Evolutionary conservation across 768 basidiomycete species (phyloP).

Genomic region (Panus rudis): DNA sequence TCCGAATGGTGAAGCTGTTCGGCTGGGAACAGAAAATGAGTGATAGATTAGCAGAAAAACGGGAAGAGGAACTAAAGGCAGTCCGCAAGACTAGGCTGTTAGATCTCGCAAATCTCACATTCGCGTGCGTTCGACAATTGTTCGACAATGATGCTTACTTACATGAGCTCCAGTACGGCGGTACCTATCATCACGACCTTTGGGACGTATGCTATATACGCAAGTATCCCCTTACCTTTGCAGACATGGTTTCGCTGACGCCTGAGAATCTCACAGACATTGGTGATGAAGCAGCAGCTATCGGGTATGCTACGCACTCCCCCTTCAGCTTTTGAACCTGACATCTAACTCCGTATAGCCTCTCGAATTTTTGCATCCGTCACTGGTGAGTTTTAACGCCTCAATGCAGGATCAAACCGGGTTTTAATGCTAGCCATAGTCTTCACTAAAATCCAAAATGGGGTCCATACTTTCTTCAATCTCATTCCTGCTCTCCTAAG

Average conservation of each 20-base stretch:
- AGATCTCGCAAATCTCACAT: background rate
- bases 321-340: no score
- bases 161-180: slow-evolving; percentile 50
- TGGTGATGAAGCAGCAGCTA: slow-evolving; percentile 32
- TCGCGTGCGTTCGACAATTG: background rate
- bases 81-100: slow-evolving; percentile 40
- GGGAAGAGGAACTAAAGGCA: slow-evolving; percentile 54
- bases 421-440: slow-evolving; percentile 24
- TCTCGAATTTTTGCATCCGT: slow-evolving; percentile 34
- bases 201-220: slow-evolving; percentile 53
- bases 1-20: slow-evolving; percentile 40
- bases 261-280: slow-evolving; percentile 18
- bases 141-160: slow-evolving; percentile 39
- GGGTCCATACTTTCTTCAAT: slow-evolving; percentile 33
- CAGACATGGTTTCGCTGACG: background rate
- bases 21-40: slow-evolving; percentile 32
- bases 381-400: slow-evolving; percentile 16
- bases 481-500: slow-evolving; percentile 23
- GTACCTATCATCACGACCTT: slow-evolving; percentile 67
- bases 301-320: slow-evolving; percentile 25
- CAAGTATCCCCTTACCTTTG: slow-evolving; percentile 22
- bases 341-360: no score
- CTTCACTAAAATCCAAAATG: slow-evolving; percentile 53
- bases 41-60: slow-evolving; percentile 43
- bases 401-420: background rate